Evolutionary conservation across 257 asterid species (phyloP).

Genomic region (Nyctanthes arbortristis): DNA sequence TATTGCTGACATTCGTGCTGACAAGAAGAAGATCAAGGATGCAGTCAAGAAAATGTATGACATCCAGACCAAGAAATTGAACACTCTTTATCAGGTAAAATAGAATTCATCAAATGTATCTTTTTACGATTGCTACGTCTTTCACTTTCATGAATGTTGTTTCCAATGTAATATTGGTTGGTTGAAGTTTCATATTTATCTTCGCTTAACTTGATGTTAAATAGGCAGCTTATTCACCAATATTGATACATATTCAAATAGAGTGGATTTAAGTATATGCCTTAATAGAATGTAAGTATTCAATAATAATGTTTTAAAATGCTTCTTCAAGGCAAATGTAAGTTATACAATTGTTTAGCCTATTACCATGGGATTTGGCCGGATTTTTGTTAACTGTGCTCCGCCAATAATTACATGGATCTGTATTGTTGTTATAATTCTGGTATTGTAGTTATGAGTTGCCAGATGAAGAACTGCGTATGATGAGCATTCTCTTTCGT

Average conservation of each 20-base stretch:
- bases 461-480: too few relatives aligned
- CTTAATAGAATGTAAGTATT: too few relatives aligned
- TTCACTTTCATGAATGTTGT: background rate
- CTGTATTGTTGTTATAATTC: too few relatives aligned
- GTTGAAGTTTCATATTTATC: background rate
- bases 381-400: too few relatives aligned
- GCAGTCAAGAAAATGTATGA: conserved; percentile 64
- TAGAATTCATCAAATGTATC: background rate
- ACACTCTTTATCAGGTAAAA: conserved; percentile 57
- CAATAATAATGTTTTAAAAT: too few relatives aligned
- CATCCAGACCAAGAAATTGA: conserved; percentile 57
- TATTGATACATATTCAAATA: too few relatives aligned
- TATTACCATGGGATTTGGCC: too few relatives aligned
- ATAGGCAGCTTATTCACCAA: background rate
- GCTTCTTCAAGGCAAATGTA: too few relatives aligned
- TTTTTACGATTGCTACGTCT: background rate
- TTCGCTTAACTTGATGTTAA: background rate
- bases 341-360: too few relatives aligned
- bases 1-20: conserved; percentile 58
- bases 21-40: conserved; percentile 57
- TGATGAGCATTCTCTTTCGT: background rate
- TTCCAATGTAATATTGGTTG: background rate
- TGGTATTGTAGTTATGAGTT: too few relatives aligned
- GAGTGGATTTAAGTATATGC: too few relatives aligned
- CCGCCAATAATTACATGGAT: too few relatives aligned